Conservation (phyloP, 305 asterid species). For the Solanum hybrid region DNA sequence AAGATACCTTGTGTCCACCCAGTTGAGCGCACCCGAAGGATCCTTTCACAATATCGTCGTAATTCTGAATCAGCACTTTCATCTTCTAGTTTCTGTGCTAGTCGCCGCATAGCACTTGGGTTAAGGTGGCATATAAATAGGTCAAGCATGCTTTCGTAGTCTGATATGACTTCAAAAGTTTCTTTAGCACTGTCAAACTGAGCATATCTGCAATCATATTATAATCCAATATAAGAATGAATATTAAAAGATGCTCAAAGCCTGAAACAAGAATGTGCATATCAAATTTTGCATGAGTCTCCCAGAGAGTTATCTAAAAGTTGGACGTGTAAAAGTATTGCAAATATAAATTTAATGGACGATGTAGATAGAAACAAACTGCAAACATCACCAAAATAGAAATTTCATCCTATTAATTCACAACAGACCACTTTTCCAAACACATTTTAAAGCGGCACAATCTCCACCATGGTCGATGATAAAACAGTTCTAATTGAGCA, state of each 20-base stretch:
- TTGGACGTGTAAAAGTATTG: background rate
- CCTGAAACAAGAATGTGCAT: background rate
- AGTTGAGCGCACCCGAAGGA: constrained; percentile 87
- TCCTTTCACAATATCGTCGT: constrained; percentile 94
- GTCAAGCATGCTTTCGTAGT: constrained; percentile 95
- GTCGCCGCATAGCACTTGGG: constrained; percentile 98
- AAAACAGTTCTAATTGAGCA: background rate
- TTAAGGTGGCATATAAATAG: constrained; percentile 97
- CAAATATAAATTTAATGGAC: background rate
- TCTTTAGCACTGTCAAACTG: constrained; percentile 98
- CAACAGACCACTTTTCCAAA: background rate
- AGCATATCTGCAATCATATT: constrained; percentile 68
- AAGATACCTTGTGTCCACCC: constrained; percentile 99
- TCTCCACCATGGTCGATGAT: background rate
- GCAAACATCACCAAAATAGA: background rate
- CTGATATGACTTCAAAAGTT: constrained; percentile 93
- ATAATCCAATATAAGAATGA: background rate
- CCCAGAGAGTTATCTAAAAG: background rate
- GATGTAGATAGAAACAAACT: background rate
- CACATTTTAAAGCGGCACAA: background rate
- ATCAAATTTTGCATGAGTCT: background rate
- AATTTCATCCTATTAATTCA: background rate
- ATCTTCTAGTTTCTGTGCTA: constrained; percentile 92
- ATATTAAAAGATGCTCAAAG: background rate
- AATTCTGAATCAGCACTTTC: constrained; percentile 83